Percentiles rank a stretch among this genome's conserved stretches.
Evolutionary conservation across 2,329 filamentous ascomycete species (phyloP).

Genomic region (Amauroascus verrucosus): DNA sequence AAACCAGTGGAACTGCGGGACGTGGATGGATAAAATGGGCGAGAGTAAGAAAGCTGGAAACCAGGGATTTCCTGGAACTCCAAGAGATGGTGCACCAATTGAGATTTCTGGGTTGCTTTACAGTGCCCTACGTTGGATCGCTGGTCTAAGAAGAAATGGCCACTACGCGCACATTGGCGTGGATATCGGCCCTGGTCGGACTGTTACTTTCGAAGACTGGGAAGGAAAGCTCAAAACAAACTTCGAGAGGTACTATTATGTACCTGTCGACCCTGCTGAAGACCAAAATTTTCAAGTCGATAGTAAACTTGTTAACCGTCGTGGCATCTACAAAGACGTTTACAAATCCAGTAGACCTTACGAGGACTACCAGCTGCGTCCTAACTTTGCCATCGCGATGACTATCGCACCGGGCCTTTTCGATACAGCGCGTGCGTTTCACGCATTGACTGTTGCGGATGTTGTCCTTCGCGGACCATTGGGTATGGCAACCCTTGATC

Average conservation of each 20-base stretch:
- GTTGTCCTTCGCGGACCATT: slow-evolving; percentile 69
- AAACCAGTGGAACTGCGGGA: slow-evolving; percentile 89
- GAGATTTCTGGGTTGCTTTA: slow-evolving; percentile 92
- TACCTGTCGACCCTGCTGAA: slow-evolving; percentile 59
- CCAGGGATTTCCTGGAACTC: slow-evolving; percentile 92
- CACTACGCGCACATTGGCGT: slow-evolving; percentile 66
- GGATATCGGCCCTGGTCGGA: slow-evolving; percentile 50
- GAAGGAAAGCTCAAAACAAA: slow-evolving; percentile 66
- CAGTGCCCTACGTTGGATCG: slow-evolving; percentile 75
- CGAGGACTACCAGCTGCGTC: slow-evolving; percentile 90
- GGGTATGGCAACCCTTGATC: slow-evolving; percentile 93
- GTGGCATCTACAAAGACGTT: slow-evolving; percentile 96
- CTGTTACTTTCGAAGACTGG: slow-evolving; percentile 68
- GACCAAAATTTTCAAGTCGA: slow-evolving; percentile 75
- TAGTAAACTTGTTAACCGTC: slow-evolving; percentile 66
- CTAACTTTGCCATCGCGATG: slow-evolving; percentile 96
- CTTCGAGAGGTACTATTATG: slow-evolving; percentile 88
- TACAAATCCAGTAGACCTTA: slow-evolving; percentile 92
- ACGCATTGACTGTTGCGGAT: slow-evolving; percentile 71
- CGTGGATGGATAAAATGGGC: slow-evolving; percentile 99
- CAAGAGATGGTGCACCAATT: slow-evolving; percentile 85
- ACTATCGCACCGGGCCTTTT: slow-evolving; percentile 84
- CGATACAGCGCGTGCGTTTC: slow-evolving; percentile 63
- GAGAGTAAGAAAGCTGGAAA: slow-evolving; percentile 82
- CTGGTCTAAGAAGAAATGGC: slow-evolving; percentile 54